Conservation (phyloP, 2,329 filamentous ascomycete genomes). For the Fusarium citri region DNA sequence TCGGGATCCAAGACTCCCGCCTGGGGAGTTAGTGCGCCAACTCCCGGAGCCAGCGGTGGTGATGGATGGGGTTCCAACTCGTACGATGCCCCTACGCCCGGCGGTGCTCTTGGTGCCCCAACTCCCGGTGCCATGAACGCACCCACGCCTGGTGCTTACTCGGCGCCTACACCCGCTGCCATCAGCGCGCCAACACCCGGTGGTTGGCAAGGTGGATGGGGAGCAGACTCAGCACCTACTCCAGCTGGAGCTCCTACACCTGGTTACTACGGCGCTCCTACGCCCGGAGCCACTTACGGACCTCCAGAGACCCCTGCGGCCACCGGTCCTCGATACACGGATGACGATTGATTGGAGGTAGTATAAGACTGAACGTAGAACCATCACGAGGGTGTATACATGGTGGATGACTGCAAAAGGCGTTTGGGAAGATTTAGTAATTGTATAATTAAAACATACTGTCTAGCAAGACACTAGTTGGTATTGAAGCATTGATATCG, state of each 20-base stretch:
- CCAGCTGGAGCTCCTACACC: slow-evolving; percentile 77
- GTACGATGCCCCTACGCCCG: slow-evolving; percentile 79
- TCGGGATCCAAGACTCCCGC: slow-evolving; percentile 82
- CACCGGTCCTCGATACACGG: slow-evolving; percentile 65
- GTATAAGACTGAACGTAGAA: not conserved
- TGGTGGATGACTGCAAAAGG: slow-evolving; percentile 30
- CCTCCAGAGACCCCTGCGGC: slow-evolving; percentile 72
- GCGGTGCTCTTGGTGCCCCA: slow-evolving; percentile 68
- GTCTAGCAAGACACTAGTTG: not conserved
- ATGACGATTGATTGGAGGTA: slow-evolving; percentile 56
- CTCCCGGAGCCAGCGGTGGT: slow-evolving; percentile 67
- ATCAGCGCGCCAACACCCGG: slow-evolving; percentile 77
- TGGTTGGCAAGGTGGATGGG: slow-evolving; percentile 70
- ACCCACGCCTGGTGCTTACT: slow-evolving; percentile 76
- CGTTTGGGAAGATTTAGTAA: slow-evolving; percentile 32
- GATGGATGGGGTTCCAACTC: slow-evolving; percentile 68
- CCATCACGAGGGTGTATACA: slow-evolving; percentile 3
- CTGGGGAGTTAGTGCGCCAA: slow-evolving; percentile 71
- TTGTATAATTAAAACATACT: slow-evolving; percentile 36
- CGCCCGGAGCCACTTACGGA: slow-evolving; percentile 68
- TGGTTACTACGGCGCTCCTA: slow-evolving; percentile 71
- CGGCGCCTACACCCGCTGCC: slow-evolving; percentile 73
- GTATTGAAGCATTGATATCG: slow-evolving; percentile 1
- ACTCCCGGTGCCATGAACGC: slow-evolving; percentile 73
- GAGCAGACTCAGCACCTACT: slow-evolving; percentile 73